A percentile compares a stretch with the other conserved stretches of the same genome.
Conservation (phyloP, 2,329 filamentous ascomycete species). For the Chrysosporium keratinophilum region DNA sequence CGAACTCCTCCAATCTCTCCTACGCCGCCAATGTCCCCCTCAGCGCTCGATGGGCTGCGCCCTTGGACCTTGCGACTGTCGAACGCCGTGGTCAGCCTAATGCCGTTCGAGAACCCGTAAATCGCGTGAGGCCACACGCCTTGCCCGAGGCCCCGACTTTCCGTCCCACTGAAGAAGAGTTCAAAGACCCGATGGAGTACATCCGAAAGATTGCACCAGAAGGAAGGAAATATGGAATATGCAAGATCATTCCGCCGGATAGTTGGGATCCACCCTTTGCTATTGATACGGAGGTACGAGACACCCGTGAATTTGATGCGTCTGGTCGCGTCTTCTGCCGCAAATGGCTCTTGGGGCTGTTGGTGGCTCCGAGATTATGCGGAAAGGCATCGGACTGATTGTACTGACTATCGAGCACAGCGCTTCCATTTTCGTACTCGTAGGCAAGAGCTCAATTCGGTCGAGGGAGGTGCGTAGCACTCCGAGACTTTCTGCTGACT, state of each 20-base stretch:
- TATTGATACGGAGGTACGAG: conserved; percentile 83
- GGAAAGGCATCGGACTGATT: not conserved
- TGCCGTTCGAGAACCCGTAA: conserved; percentile 62
- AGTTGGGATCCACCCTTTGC: conserved; percentile 91
- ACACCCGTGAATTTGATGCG: not conserved
- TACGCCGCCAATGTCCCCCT: conserved; percentile 47
- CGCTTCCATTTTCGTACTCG: conserved; percentile 94
- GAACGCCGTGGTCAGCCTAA: conserved; percentile 80
- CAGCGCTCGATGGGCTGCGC: conserved; percentile 53
- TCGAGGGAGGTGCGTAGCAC: conserved; percentile 74
- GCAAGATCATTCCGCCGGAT: conserved; percentile 90
- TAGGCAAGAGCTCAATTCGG: conserved; percentile 92
- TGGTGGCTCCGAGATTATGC: not conserved
- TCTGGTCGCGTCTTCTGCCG: not conserved
- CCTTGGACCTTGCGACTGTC: conserved; percentile 78
- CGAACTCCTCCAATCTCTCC: conserved; percentile 33
- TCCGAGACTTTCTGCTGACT: not conserved
- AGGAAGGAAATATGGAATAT: conserved; percentile 77
- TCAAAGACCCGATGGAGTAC: conserved; percentile 86
- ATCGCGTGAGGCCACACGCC: conserved; percentile 69
- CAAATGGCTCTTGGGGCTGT: not conserved
- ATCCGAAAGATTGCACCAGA: conserved; percentile 85
- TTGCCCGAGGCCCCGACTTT: conserved; percentile 86
- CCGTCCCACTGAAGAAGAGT: conserved; percentile 82
- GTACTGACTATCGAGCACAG: conserved; percentile 39